Evolutionary conservation across 2,329 filamentous ascomycete species (phyloP).

Genomic region (Aspergillus sp.): DNA sequence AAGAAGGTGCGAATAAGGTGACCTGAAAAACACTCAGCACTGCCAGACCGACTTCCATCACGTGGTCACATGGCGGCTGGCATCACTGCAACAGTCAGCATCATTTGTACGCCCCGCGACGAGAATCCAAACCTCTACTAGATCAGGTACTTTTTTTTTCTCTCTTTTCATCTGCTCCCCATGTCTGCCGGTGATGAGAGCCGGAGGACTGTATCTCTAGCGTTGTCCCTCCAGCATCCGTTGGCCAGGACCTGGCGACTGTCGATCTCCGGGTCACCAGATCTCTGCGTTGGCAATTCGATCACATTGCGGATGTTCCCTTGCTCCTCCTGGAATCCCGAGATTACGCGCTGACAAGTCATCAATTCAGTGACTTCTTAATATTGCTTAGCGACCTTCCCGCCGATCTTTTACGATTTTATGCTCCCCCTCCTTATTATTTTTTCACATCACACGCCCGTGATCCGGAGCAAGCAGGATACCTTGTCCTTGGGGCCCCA

Average conservation of each 20-base stretch:
- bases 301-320: constrained; percentile 21
- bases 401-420: constrained; percentile 8
- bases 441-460: constrained; percentile 5
- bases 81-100: constrained; percentile 1
- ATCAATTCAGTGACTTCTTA: constrained; percentile 16
- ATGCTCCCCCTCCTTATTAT: neutral
- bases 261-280: constrained; percentile 39
- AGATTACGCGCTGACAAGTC: constrained; percentile 18
- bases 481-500: neutral
- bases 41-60: neutral
- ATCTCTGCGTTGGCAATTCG: constrained; percentile 39
- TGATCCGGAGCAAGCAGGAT: constrained; percentile 5
- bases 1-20: neutral
- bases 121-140: neutral
- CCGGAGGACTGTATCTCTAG: neutral
- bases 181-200: neutral
- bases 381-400: constrained; percentile 10
- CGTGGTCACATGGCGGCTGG: constrained; percentile 5
- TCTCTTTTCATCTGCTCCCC: neutral
- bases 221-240: constrained; percentile 3
- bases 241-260: constrained; percentile 17
- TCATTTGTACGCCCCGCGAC: constrained; percentile 6
- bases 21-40: neutral
- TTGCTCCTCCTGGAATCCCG: constrained; percentile 11
- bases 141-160: constrained; percentile 1